Base-by-base conservation (phyloP, 2,329 filamentous ascomycete genomes). In the Diaporthe batatas region DNA sequence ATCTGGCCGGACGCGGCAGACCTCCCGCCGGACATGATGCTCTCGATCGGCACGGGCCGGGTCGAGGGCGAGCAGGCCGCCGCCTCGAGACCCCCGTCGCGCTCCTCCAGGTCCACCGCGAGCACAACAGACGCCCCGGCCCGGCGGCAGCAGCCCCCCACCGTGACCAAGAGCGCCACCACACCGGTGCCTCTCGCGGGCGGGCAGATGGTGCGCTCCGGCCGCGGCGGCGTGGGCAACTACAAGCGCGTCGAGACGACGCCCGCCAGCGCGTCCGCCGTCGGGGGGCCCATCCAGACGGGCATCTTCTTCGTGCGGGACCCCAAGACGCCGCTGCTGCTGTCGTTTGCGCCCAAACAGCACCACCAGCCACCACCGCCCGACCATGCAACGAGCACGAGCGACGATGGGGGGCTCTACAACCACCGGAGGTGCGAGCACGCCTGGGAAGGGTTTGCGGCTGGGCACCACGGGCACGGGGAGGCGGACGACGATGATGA, bases 131-230 rank as follows among this genome's bases (percentile, higher is more conserved):
- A 29, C 29, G 29, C 29, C 29, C 25, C 62, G 6, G 62, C 62
- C 44, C 44, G 47, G 7, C 36, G 32, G 47, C 29, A 29, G 29
- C 29, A 29, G 29, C 29, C 29, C 29, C 14, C 32, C 0, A 18
- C 23, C 3, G 8, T 67, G 47, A 53, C n/a, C 47, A 53, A 39
- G 32, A 67, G 62, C 32, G 62, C 62, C 14, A 39, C 62, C 44
- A 53, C 53, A 47, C 62, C 62, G 1, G 16, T 67, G 5, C n/a
- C 29, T 5, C 2, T 29, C 29, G 2, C n/a, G 1, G 53, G 62
- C 32, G 62, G 62, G 11, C 62, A 67, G 62, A 67, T 67, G n/a
- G 3, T 67, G 47, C 62, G 62, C 0, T 67, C 62, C 3, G 62
- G 62, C 6, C 62, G 62, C 5, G 62, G 62, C n/a, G 62, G 62